Conservation (phyloP, 192 early-diverging fungal species). For the Coemansia sp. region DNA sequence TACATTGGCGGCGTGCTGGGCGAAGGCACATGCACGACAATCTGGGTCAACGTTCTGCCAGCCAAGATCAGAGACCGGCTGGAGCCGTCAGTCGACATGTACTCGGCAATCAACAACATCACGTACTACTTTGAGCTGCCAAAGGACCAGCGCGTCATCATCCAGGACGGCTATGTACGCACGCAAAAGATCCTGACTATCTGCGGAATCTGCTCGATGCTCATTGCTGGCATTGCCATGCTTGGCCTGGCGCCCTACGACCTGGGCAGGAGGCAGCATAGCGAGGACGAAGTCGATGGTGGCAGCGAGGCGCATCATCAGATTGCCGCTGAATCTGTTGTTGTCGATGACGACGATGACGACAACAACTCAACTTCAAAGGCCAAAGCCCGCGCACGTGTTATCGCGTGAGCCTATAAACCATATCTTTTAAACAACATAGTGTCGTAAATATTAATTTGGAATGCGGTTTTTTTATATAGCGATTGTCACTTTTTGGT, state of each 20-base stretch:
- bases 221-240: conserved; percentile 43
- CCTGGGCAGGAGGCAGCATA: conserved; percentile 13
- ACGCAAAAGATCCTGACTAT: conserved; percentile 50
- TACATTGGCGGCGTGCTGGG: no score
- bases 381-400: background rate
- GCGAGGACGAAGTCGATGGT: conserved; percentile 1
- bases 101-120: conserved; percentile 48
- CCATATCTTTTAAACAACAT: background rate
- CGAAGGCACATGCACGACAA: conserved; percentile 44
- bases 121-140: conserved; percentile 51
- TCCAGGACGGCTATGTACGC: conserved; percentile 41
- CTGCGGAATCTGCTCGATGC: conserved; percentile 49
- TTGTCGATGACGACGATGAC: background rate
- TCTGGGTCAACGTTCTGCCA: conserved; percentile 52
- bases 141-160: conserved; percentile 47
- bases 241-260: conserved; percentile 44
- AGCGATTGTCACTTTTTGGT: no score
- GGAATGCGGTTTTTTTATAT: no score
- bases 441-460: no score
- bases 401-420: background rate
- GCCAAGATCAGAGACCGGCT: conserved; percentile 28
- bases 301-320: background rate
- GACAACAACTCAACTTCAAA: background rate
- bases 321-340: background rate
- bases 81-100: conserved; percentile 26